These are phyloP conservation scores for Eimeria sp. DNA, from an alignment of 169 alveolate genomes.

Conservation along the genomic window DNA sequence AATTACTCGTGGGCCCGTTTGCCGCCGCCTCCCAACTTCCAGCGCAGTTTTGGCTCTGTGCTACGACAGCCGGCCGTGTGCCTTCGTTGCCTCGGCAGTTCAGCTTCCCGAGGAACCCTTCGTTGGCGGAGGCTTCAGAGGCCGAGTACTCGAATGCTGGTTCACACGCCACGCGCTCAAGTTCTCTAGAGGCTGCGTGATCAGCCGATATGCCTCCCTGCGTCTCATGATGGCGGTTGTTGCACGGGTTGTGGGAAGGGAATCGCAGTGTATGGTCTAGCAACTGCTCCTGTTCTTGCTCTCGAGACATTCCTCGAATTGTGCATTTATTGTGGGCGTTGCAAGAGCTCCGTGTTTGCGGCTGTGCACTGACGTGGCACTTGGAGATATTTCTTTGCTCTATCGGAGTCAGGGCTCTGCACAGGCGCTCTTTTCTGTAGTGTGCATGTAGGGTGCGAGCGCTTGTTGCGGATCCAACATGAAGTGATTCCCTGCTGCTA, in stretches of 20 bases:
- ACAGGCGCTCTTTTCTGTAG: not conserved
- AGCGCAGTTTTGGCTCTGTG: no score
- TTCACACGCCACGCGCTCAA: not conserved
- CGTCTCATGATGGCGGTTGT: not conserved
- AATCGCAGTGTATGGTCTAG: not conserved
- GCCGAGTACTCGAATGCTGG: not conserved
- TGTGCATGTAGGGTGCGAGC: not conserved
- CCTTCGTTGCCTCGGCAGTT: not conserved
- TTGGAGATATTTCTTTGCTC: not conserved
- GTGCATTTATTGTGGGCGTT: not conserved
- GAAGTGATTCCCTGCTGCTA: not conserved
- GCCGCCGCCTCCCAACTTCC: not conserved
- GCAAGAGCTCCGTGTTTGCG: slow-evolving; percentile 19
- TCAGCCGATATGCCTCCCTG: not conserved
- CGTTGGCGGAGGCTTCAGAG: not conserved
- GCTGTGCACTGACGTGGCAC: not conserved
- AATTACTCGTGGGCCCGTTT: not conserved
- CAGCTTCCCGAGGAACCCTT: not conserved
- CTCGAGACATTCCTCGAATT: not conserved
- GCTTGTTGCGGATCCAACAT: not conserved
- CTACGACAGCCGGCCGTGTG: not conserved
- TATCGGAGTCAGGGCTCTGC: not conserved
- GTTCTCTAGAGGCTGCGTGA: not conserved
- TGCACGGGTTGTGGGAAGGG: not conserved
- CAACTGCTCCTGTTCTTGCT: not conserved